phyloP scores from a whole-genome alignment of 352 stramenopile species.

The Phytophthora chlamydospora region DNA sequence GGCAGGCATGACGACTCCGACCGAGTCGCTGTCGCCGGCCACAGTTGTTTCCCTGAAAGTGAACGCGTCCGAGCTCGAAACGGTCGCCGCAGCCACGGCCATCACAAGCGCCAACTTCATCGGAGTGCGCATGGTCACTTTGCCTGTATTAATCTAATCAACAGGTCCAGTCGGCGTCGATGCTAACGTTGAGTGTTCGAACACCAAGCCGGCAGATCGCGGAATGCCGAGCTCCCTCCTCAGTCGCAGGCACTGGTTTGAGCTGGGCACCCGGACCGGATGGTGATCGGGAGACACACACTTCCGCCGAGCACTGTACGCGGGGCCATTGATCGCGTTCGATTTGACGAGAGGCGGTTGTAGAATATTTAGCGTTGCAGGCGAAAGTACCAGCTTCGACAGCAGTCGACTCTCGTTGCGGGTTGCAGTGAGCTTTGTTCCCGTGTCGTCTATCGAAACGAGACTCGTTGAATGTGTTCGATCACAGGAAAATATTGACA shows the following conservation, averaged over 20 bases:
- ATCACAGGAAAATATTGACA: constrained; percentile 23
- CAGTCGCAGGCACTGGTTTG: constrained; percentile 5
- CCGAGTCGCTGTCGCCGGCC: constrained; percentile 25
- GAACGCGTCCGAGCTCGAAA: constrained; percentile 21
- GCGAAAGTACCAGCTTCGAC: constrained; percentile 18
- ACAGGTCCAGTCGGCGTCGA: neutral
- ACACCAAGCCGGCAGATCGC: constrained; percentile 33
- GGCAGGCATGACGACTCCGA: constrained; percentile 30
- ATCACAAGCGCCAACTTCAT: constrained; percentile 38
- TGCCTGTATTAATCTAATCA: constrained; percentile 5
- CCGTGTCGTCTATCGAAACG: constrained; percentile 26
- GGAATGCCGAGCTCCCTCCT: constrained; percentile 11
- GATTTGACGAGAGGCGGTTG: constrained; percentile 27
- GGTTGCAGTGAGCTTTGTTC: constrained; percentile 18
- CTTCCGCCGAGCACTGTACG: constrained; percentile 33
- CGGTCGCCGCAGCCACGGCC: constrained; percentile 30
- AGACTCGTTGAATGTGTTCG: constrained; percentile 15
- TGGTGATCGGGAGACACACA: constrained; percentile 22
- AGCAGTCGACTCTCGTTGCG: constrained; percentile 18
- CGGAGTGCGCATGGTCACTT: constrained; percentile 19
- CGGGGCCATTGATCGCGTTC: constrained; percentile 3
- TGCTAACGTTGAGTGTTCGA: constrained; percentile 20
- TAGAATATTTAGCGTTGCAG: constrained; percentile 34
- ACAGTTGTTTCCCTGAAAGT: constrained; percentile 35
- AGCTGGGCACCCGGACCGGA: constrained; percentile 31